Evolutionary conservation across 768 basidiomycete genomes (phyloP).

Genomic region (Boletus subparvulus): DNA sequence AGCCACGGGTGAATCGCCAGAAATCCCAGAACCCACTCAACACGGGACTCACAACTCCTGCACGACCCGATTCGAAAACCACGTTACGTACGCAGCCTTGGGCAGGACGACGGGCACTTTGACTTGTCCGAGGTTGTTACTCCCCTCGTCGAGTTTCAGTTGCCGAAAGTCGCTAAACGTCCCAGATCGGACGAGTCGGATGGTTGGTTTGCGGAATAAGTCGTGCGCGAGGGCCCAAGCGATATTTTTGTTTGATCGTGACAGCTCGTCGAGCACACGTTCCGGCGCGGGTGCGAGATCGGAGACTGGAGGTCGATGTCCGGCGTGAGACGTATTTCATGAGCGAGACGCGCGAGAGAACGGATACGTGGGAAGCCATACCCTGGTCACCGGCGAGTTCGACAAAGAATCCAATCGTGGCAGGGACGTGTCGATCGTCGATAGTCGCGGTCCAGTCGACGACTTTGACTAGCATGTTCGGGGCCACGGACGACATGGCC

Average conservation of each 20-base stretch:
- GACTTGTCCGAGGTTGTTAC: constrained; percentile 8
- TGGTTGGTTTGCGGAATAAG: constrained; percentile 14
- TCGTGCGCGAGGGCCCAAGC: not conserved
- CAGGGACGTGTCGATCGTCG: constrained; percentile 4
- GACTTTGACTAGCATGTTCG: not conserved
- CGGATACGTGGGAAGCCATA: not conserved
- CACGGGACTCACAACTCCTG: constrained; percentile 10
- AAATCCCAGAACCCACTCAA: not conserved
- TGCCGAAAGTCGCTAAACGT: constrained; percentile 25
- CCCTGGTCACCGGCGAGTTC: constrained; percentile 9
- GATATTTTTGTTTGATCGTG: not conserved
- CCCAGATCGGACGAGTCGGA: constrained; percentile 20
- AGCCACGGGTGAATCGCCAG: too few species aligned
- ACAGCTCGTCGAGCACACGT: constrained; percentile 12
- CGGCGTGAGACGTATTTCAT: not conserved
- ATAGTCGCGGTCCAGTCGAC: constrained; percentile 17
- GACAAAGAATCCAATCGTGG: constrained; percentile 17
- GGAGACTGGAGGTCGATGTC: not conserved
- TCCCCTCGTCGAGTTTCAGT: constrained; percentile 14
- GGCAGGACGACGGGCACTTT: constrained; percentile 25
- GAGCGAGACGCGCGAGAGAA: not conserved
- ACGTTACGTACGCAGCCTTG: constrained; percentile 4
- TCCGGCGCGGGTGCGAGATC: not conserved
- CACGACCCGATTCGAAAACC: constrained; percentile 17
- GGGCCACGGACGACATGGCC: not conserved